Percentiles rank a stretch among this genome's conserved stretches.
Conservation (phyloP, 2,329 filamentous ascomycete genomes). For the Rachicladosporium sp. region DNA sequence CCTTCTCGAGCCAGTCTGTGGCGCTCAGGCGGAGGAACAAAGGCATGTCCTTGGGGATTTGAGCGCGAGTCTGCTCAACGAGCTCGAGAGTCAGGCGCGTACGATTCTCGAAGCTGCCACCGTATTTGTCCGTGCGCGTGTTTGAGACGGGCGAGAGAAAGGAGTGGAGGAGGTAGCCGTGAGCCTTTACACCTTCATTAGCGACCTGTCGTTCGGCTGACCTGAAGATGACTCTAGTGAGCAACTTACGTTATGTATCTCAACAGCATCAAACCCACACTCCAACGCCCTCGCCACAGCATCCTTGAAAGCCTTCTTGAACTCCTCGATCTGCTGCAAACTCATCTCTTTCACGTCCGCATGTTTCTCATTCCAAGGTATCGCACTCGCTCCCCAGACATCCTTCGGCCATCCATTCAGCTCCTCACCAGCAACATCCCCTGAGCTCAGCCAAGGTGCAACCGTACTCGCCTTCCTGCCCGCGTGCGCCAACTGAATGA, state of each 20-base stretch:
- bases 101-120: constrained; percentile 30
- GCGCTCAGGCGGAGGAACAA: constrained; percentile 3
- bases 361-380: constrained; percentile 51
- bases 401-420: constrained; percentile 41
- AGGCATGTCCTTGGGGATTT: constrained; percentile 20
- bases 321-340: constrained; percentile 50
- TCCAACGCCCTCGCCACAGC: constrained; percentile 42
- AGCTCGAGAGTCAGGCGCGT: constrained; percentile 30
- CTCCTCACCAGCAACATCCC: constrained; percentile 39
- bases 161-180: constrained; percentile 33
- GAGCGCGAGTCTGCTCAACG: constrained; percentile 23
- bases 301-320: constrained; percentile 51
- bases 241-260: constrained; percentile 56
- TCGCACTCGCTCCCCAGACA: constrained; percentile 45
- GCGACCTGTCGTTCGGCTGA: no score
- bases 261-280: constrained; percentile 65
- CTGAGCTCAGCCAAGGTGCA: constrained; percentile 47
- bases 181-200: constrained; percentile 14
- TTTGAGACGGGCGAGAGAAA: constrained; percentile 33
- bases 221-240: not conserved
- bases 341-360: constrained; percentile 56
- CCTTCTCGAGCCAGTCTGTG: constrained; percentile 3
- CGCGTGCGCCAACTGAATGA: constrained; percentile 70
- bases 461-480: constrained; percentile 50
- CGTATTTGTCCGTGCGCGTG: constrained; percentile 31